These are phyloP conservation scores for Lipomyces kockii DNA, from an alignment of 805 yeast species.

Conservation along the genomic window DNA sequence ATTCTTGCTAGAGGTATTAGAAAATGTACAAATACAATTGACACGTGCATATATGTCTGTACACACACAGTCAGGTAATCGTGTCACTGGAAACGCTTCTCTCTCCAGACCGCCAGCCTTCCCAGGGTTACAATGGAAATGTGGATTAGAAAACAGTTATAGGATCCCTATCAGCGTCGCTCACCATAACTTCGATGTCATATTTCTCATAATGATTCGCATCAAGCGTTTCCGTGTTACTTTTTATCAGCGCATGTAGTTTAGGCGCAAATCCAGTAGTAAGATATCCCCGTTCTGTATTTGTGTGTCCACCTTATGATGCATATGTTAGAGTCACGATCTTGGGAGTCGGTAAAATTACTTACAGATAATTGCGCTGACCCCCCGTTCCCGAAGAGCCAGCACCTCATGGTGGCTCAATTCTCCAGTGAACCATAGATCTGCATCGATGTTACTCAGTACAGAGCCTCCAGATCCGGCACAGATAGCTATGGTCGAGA, in stretches of 20 bases:
- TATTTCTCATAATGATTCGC: slow-evolving; percentile 30
- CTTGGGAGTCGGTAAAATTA: not conserved
- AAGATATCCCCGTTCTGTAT: slow-evolving; percentile 89
- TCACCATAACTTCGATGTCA: slow-evolving; percentile 44
- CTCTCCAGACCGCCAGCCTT: not conserved
- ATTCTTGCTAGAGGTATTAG: not conserved
- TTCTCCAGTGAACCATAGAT: slow-evolving; percentile 88
- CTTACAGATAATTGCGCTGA: slow-evolving; percentile 67
- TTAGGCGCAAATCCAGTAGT: slow-evolving; percentile 53
- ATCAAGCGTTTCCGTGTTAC: slow-evolving; percentile 3
- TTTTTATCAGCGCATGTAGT: slow-evolving; percentile 51
- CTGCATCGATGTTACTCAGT: slow-evolving; percentile 58
- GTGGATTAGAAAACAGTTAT: slow-evolving; percentile 37
- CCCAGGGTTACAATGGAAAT: not conserved
- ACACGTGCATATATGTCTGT: not conserved
- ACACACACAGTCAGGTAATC: not conserved
- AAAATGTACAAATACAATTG: not conserved
- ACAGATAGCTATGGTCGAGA: slow-evolving; percentile 76
- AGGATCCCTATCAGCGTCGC: slow-evolving; percentile 71
- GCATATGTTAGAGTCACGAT: not conserved
- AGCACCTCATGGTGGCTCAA: slow-evolving; percentile 91
- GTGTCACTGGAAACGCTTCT: not conserved
- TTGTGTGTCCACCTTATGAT: slow-evolving; percentile 68
- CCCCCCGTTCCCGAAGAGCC: slow-evolving; percentile 69
- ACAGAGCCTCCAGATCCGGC: slow-evolving; percentile 94